phyloP scores from a whole-genome alignment of 2,329 filamentous ascomycete genomes.

The Fusarium zealandicum region DNA sequence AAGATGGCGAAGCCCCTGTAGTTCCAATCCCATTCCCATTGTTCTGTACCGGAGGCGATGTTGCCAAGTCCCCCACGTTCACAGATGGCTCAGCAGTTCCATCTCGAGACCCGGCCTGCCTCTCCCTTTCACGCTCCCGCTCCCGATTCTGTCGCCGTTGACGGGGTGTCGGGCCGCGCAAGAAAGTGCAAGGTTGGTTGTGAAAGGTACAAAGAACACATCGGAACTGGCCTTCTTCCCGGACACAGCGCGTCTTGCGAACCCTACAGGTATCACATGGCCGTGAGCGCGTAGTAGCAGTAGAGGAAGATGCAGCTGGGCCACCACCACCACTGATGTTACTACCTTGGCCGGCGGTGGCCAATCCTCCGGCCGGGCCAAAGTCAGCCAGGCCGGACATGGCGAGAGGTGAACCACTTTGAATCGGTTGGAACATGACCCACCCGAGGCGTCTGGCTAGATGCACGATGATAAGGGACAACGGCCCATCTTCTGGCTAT shows the following conservation, averaged over 20 bases:
- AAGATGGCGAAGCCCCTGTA: conserved; percentile 27
- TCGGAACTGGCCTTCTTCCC: conserved; percentile 63
- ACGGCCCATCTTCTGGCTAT: conserved; percentile 33
- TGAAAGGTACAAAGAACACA: conserved; percentile 73
- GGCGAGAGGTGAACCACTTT: conserved; percentile 28
- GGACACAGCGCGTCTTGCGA: conserved; percentile 71
- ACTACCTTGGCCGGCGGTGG: conserved; percentile 12
- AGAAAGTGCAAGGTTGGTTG: conserved; percentile 71
- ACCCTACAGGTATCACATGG: conserved; percentile 71
- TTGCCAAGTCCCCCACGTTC: conserved; percentile 12
- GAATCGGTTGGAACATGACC: conserved; percentile 30
- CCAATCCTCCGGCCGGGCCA: conserved; percentile 19
- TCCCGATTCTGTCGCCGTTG: conserved; percentile 40
- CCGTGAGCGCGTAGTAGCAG: conserved; percentile 42
- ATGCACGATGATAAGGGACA: conserved; percentile 38
- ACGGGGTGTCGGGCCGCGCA: conserved; percentile 50
- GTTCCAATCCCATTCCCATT: conserved; percentile 6
- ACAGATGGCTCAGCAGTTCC: conserved; percentile 20
- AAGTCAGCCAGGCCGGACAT: conserved; percentile 30
- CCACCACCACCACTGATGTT: conserved; percentile 5
- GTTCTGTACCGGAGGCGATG: conserved; percentile 23
- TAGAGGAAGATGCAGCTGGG: neutral
- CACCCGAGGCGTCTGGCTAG: conserved; percentile 31
- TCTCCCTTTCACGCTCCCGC: conserved; percentile 33
- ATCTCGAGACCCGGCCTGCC: conserved; percentile 25